Base-by-base conservation (phyloP, 1,284 basidiomycete species). In the Cryptococcus sp. region DNA sequence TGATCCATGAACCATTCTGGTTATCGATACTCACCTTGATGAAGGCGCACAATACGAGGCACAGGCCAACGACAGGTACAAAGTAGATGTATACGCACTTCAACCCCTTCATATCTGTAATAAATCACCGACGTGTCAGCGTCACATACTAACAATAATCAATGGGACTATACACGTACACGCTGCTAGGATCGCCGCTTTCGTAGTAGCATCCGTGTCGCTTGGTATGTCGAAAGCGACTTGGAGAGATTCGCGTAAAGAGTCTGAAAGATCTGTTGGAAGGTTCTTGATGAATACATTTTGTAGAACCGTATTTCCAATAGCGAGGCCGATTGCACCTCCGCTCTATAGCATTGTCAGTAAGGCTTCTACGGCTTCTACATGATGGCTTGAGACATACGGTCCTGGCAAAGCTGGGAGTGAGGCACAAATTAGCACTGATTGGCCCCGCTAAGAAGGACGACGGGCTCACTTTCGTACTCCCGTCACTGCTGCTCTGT, bases 401-500 rank as follows among this genome's bases (percentile, higher is more conserved):
- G 23, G 63, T 66, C 41, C 64, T 54, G 10, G 64, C 64, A 29
- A 66, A 66, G 29, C 61, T 63, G 38, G n/a, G 15, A 15, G 16
- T 19, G 38, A 40, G 26, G 48, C 23, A 3, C 5, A 13, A 40
- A 15, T 17, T 16, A 25, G 15, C 22, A n/a, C 23, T 23, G 7
- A 10, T 37, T 10, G 29, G 8, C 29, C 8, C 8, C 29, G 29
- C 29, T 7, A 2, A 34, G 29, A 10, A 34, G 29, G 13, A 34
- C 8, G 22, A 19, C 11, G 15, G n/a, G 61, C 64, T 63, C 53
- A 67, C 66, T 62, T 67, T 52, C 55, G 38, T 7, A 62, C 63
- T 11, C 69, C 69, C 1, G 69, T 73, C 0, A 72, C 64, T 1
- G 64, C 68, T 0, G 71, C 71, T 17, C 71, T 57, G 48, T 73